Base-by-base conservation (phyloP, 371 early-diverging fungal genomes). In the Mucor racemosus region DNA sequence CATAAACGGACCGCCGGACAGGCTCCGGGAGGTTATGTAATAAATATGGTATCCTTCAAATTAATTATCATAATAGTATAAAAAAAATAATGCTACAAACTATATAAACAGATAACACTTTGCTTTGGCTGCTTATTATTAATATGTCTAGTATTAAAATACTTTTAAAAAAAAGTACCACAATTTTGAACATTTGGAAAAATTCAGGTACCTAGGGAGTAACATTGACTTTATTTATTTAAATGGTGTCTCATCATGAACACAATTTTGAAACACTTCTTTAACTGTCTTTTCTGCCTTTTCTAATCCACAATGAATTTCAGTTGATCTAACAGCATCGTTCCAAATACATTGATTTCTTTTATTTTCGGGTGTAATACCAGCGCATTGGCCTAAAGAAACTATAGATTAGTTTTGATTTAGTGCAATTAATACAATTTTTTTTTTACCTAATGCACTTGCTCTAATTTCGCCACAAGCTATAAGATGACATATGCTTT, bases 381-480 rank as follows among this genome's bases (percentile, higher is more conserved):
- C 58, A 10, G 67, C 64, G 44, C 82, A 82, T 69, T 82, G 82
- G 0, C 80, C 81, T 81, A 53, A 19, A 0, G 4, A 14, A n/a
- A 8, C 17, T 1, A 44, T 7, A 7, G 44, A 44, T 44, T 44
- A 44, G 17, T 7, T n/a, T 17, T 44, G 17, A 44, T 44, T 44
- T 44, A 17, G 44, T 44, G 44, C 26, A 26, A 26, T 26, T 44
- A 17, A 44, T 44, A n/a, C 7, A 44, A 34, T 46, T 1, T 26
- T 26, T 26, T 26, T 26, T 1, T 53, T 75, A 76, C 81, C 82
- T 56, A 82, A 54, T 15, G 76, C 70, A 40, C 73, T 73, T 8
- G 82, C 82, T 39, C 80, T 71, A n/a, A 82, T 60, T 59, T 82
- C 82, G 11, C 80, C 82, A 64, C 82, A 82, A 7, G 82, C 82